These are phyloP conservation scores for Arthroderma uncinatum DNA, from an alignment of 2,329 filamentous ascomycete species.

Conservation along the genomic window DNA sequence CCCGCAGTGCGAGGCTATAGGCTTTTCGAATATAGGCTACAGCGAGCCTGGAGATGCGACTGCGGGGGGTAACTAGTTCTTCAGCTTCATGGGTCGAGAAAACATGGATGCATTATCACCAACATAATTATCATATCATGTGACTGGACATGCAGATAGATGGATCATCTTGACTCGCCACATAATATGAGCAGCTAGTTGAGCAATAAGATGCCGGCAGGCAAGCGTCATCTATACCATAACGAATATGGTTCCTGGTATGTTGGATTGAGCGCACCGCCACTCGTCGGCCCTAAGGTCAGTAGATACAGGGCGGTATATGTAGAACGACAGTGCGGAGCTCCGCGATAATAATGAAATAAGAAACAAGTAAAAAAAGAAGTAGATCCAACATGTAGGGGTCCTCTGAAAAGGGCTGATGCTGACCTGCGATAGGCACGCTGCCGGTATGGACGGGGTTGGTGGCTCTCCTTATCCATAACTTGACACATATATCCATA, in stretches of 20 bases:
- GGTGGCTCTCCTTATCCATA: neutral
- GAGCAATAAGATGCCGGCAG: neutral
- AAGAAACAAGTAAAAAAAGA: neutral
- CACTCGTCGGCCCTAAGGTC: neutral
- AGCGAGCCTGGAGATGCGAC: neutral
- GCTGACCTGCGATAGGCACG: neutral
- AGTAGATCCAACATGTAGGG: neutral
- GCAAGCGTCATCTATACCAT: neutral
- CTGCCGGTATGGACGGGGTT: neutral
- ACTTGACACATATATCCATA: neutral
- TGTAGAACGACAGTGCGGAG: neutral
- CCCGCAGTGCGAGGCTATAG: neutral
- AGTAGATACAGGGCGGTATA: neutral
- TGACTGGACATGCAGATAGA: neutral
- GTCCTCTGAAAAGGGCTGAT: neutral
- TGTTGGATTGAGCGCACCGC: neutral
- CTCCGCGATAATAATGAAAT: neutral
- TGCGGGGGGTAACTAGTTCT: neutral
- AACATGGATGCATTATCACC: conserved; percentile 4
- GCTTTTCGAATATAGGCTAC: neutral
- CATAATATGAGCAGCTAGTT: neutral
- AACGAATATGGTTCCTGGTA: neutral
- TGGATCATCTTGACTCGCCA: neutral
- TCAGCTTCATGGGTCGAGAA: neutral
- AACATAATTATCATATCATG: conserved; percentile 1